These are phyloP conservation scores for Alternaria consortialis DNA, from an alignment of 2,329 filamentous ascomycete genomes.

Conservation along the genomic window DNA sequence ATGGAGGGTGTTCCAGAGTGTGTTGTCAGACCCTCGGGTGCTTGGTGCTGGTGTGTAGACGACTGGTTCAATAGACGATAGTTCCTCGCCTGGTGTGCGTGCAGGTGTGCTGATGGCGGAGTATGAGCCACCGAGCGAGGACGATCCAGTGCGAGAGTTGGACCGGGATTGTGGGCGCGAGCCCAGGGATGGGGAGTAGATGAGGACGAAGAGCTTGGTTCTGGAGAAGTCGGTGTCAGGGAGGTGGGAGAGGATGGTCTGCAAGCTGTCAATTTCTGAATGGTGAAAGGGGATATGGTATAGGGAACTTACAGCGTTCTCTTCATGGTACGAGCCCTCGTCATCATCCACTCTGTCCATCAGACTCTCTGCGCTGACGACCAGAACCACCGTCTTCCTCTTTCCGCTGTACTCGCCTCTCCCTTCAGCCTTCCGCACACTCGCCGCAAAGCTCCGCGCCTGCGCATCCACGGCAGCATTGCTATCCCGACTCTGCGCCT, in stretches of 20 bases:
- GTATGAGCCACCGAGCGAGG: conserved; percentile 81
- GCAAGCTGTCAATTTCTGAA: conserved; percentile 27
- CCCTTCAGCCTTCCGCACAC: conserved; percentile 30
- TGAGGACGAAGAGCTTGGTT: conserved; percentile 84
- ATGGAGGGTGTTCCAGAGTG: conserved; percentile 81
- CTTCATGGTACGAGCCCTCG: conserved; percentile 67
- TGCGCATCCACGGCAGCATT: conserved; percentile 44
- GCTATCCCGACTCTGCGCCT: conserved; percentile 49
- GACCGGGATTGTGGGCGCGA: conserved; percentile 60
- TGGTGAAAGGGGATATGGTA: neutral
- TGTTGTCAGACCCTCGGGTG: conserved; percentile 49
- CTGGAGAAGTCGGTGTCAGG: conserved; percentile 77
- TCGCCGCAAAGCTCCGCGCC: conserved; percentile 43
- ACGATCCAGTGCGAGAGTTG: conserved; percentile 48
- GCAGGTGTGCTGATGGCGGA: conserved; percentile 80
- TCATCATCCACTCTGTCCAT: conserved; percentile 64
- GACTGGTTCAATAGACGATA: conserved; percentile 52
- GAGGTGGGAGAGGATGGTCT: conserved; percentile 83
- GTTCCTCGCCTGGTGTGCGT: conserved; percentile 71
- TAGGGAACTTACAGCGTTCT: conserved; percentile 76
- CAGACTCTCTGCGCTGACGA: conserved; percentile 80
- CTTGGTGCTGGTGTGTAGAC: conserved; percentile 49
- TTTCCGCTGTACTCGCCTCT: conserved; percentile 33
- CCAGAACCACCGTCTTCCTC: conserved; percentile 81
- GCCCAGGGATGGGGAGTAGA: conserved; percentile 85